Conservation (phyloP, 495 filamentous ascomycete species). For the Sordaria brevicollis region DNA sequence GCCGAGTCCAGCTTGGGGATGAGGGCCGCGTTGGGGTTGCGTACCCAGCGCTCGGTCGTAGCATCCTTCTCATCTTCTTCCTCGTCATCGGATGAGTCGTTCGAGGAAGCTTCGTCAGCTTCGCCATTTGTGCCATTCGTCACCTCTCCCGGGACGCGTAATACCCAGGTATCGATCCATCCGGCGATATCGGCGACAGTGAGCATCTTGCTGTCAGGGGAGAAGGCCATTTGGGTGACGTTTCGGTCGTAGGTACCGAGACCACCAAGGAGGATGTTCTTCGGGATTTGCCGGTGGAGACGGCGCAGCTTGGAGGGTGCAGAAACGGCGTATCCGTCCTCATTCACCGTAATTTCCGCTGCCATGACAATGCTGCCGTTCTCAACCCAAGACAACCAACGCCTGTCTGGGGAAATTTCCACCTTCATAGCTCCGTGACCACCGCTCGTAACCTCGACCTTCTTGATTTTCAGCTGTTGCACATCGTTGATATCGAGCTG, state of each 20-base stretch:
- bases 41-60: slow-evolving; percentile 49
- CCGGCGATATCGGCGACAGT: slow-evolving; percentile 74
- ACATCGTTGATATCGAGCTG: slow-evolving; percentile 35
- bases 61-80: slow-evolving; percentile 14
- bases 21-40: slow-evolving; percentile 53
- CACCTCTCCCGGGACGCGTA: slow-evolving; percentile 40
- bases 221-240: slow-evolving; percentile 68
- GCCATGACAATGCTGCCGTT: slow-evolving; percentile 76
- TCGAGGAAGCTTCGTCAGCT: slow-evolving; percentile 15
- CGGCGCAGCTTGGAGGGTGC: slow-evolving; percentile 46
- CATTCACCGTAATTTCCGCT: slow-evolving; percentile 43
- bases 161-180: slow-evolving; percentile 74
- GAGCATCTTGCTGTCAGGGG: slow-evolving; percentile 67
- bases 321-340: slow-evolving; percentile 30
- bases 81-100: slow-evolving; percentile 17
- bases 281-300: slow-evolving; percentile 43
- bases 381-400: slow-evolving; percentile 69
- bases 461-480: slow-evolving; percentile 27
- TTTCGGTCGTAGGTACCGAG: slow-evolving; percentile 70
- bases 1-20: slow-evolving; percentile 67
- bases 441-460: slow-evolving; percentile 14
- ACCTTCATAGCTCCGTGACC: slow-evolving; percentile 56
- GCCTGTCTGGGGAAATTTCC: slow-evolving; percentile 61
- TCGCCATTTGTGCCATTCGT: slow-evolving; percentile 18
- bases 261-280: slow-evolving; percentile 50